Evolutionary conservation across 306 rosid species (phyloP).

Genomic region (Hippophae gyantsensis): DNA sequence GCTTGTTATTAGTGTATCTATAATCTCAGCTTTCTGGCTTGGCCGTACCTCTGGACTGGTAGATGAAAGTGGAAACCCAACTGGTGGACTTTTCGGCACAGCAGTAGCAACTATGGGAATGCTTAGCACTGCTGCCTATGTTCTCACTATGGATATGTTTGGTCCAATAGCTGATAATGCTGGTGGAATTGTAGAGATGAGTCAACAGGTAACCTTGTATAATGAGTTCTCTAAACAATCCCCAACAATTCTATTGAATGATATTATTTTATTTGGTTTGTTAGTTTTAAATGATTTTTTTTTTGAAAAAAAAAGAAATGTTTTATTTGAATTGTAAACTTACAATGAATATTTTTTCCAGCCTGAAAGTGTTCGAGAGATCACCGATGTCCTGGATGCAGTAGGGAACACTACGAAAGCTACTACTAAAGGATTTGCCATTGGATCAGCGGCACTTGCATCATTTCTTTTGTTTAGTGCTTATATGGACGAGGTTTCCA

Average conservation of each 20-base stretch:
- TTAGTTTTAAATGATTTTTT: constrained; percentile 1
- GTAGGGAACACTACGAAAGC: constrained; percentile 99
- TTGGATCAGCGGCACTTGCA: constrained; percentile 98
- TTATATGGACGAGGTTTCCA: constrained; percentile 90
- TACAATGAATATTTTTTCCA: constrained; percentile 24
- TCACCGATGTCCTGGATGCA: constrained; percentile 93
- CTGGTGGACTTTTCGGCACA: constrained; percentile 96
- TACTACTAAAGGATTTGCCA: constrained; percentile 97
- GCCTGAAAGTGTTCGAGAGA: constrained; percentile 98
- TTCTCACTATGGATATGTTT: constrained; percentile 99
- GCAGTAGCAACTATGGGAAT: constrained; percentile 99
- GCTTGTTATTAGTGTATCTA: constrained; percentile 83
- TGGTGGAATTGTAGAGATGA: constrained; percentile 99
- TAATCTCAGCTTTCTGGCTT: constrained; percentile 85
- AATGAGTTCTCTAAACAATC: constrained; percentile 9
- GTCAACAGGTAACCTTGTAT: constrained; percentile 75
- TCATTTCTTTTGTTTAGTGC: constrained; percentile 98
- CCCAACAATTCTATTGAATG: not conserved
- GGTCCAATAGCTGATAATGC: constrained; percentile 99
- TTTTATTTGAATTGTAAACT: constrained; percentile 6
- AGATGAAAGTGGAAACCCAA: constrained; percentile 77
- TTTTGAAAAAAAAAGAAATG: not conserved
- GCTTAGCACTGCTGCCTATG: constrained; percentile 99
- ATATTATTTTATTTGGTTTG: constrained; percentile 8
- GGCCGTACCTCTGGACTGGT: constrained; percentile 82